phyloP scores from a whole-genome alignment of 2,329 filamentous ascomycete species.

The Sporothrix brunneoviolacea region DNA sequence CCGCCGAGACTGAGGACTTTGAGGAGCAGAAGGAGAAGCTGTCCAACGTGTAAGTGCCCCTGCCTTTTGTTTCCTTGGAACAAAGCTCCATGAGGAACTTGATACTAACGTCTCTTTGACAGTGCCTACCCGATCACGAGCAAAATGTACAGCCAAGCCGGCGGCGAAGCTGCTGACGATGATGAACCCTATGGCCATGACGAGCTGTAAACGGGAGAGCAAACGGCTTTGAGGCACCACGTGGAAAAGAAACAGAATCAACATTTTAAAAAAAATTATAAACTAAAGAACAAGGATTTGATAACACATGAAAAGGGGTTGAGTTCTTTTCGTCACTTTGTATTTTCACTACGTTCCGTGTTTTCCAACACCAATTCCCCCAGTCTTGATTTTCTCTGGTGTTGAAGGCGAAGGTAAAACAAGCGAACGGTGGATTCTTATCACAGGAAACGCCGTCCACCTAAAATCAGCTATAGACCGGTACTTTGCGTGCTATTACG shows the following conservation, averaged over 20 bases:
- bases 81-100: background rate
- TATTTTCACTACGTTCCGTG: background rate
- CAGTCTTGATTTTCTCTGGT: background rate
- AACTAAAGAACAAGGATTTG: background rate
- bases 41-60: slow-evolving; percentile 56
- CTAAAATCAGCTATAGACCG: too few relatives aligned
- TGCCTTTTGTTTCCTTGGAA: background rate
- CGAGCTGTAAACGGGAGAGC: slow-evolving; percentile 60
- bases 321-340: background rate
- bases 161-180: slow-evolving; percentile 61
- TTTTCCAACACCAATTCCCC: background rate
- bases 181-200: slow-evolving; percentile 66
- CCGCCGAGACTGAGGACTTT: slow-evolving; percentile 86
- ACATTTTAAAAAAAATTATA: background rate
- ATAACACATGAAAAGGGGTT: background rate
- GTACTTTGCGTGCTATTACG: too few relatives aligned
- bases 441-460: too few relatives aligned
- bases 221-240: background rate
- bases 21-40: slow-evolving; percentile 99
- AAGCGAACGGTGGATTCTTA: too few relatives aligned
- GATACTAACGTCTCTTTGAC: background rate
- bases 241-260: too few relatives aligned
- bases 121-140: slow-evolving; percentile 93
- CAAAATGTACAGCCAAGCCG: slow-evolving; percentile 77
- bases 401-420: slow-evolving; percentile 1